Percentiles rank a stretch among this genome's conserved stretches.
These are phyloP conservation scores for Pythium vanterpoolii DNA, from an alignment of 352 stramenopile genomes.

Conservation along the genomic window DNA sequence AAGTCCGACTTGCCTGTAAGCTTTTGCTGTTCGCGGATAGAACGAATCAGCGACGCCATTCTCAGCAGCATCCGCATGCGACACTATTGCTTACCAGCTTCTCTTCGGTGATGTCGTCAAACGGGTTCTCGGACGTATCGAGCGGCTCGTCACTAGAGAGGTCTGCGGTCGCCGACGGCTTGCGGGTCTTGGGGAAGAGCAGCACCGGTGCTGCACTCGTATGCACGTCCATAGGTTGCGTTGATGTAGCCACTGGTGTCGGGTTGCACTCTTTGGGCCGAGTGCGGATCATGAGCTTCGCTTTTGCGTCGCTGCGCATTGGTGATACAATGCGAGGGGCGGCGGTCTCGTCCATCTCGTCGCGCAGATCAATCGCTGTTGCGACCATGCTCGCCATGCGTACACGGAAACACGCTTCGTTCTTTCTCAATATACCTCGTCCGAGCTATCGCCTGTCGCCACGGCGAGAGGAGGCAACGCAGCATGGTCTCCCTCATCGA, in stretches of 20 bases:
- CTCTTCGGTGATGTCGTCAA: slow-evolving; percentile 75
- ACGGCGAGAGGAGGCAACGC: not conserved
- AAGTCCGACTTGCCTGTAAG: slow-evolving; percentile 63
- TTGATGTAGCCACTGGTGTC: slow-evolving; percentile 27
- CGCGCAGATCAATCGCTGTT: slow-evolving; percentile 37
- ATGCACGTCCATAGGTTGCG: no score
- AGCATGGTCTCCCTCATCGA: not conserved
- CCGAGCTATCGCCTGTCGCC: no score
- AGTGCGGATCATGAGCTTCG: slow-evolving; percentile 69
- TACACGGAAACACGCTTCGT: not conserved
- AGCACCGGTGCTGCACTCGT: slow-evolving; percentile 9
- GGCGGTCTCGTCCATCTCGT: slow-evolving; percentile 43
- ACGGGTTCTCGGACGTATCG: slow-evolving; percentile 55
- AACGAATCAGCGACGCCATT: not conserved
- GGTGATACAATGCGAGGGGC: not conserved
- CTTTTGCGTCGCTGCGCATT: slow-evolving; percentile 28
- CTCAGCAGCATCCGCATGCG: not conserved
- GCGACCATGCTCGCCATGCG: slow-evolving; percentile 38
- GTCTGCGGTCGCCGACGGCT: not conserved
- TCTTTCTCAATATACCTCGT: not conserved
- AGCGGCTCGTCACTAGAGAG: not conserved
- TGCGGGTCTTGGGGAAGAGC: slow-evolving; percentile 24
- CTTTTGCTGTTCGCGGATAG: slow-evolving; percentile 35
- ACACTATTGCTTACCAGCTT: slow-evolving; percentile 45
- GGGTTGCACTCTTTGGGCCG: slow-evolving; percentile 71